These are phyloP conservation scores for Globisporangium solare DNA, from an alignment of 352 stramenopile species.

Conservation along the genomic window DNA sequence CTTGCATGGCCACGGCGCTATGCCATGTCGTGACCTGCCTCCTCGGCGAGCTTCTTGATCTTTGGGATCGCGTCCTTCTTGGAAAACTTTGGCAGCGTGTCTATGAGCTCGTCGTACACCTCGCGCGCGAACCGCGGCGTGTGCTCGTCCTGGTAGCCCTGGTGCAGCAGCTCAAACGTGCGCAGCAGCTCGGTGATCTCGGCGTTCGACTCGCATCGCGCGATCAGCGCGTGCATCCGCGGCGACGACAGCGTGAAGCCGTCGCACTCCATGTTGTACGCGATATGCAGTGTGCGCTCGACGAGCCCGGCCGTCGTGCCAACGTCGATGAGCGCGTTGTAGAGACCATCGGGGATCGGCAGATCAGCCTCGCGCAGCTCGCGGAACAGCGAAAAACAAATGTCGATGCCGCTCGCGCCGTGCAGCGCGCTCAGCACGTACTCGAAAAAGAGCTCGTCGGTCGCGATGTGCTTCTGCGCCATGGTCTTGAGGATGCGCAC, in stretches of 20 bases:
- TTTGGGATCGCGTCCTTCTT: conserved; percentile 38
- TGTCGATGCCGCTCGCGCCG: conserved; percentile 53
- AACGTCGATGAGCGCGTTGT: conserved; percentile 50
- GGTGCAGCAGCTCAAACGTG: conserved; percentile 67
- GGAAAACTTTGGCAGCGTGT: conserved; percentile 37
- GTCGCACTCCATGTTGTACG: conserved; percentile 85
- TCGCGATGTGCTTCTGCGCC: conserved; percentile 22
- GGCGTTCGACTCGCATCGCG: conserved; percentile 31
- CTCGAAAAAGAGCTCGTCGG: conserved; percentile 60
- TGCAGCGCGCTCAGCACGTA: conserved; percentile 57
- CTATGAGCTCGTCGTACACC: conserved; percentile 55
- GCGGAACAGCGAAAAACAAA: conserved; percentile 66
- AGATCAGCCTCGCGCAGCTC: conserved; percentile 39
- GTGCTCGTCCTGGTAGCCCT: conserved; percentile 23
- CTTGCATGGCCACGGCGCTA: neutral
- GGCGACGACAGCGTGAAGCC: conserved; percentile 43
- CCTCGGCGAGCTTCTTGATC: conserved; percentile 33
- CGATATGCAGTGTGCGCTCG: conserved; percentile 63
- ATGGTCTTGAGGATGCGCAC: conserved; percentile 47
- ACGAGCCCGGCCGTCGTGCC: conserved; percentile 56
- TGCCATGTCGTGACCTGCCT: conserved; percentile 16
- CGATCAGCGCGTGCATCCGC: conserved; percentile 49
- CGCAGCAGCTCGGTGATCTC: conserved; percentile 55
- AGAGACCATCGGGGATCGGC: conserved; percentile 50
- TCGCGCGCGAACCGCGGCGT: conserved; percentile 41